Percentiles rank a stretch among this genome's conserved stretches.
Conservation (phyloP, 768 basidiomycete species). For the Boletus rubroflammeus region DNA sequence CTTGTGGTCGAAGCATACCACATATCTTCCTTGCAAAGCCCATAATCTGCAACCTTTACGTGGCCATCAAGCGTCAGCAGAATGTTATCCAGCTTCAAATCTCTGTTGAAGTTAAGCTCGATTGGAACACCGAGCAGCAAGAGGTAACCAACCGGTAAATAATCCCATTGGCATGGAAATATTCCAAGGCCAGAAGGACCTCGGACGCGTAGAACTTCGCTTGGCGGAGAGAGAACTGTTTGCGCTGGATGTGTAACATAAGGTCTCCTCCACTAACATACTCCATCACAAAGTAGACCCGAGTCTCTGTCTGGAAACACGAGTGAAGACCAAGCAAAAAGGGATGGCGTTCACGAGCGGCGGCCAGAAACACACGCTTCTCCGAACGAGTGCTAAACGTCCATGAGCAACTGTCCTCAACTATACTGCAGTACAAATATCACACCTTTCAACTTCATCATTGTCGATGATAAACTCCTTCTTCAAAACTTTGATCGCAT, state of each 20-base stretch:
- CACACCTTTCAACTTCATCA: conserved; percentile 97
- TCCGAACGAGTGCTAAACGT: conserved; percentile 87
- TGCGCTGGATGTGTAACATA: conserved; percentile 98
- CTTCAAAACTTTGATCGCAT: conserved; percentile 99
- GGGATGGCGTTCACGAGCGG: conserved; percentile 95
- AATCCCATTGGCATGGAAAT: conserved; percentile 98
- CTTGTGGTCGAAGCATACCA: conserved; percentile 94
- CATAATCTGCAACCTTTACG: conserved; percentile 98
- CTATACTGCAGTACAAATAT: not conserved
- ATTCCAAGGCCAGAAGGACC: conserved; percentile 91
- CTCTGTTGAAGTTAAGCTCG: conserved; percentile 45
- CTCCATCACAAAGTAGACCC: conserved; percentile 99
- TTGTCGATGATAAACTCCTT: conserved; percentile 99
- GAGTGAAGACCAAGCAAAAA: conserved; percentile 96
- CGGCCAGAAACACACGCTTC: conserved; percentile 96
- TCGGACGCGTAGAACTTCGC: conserved; percentile 99
- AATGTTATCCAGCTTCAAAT: conserved; percentile 98
- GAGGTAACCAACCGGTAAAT: conserved; percentile 79
- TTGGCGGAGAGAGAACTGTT: conserved; percentile 97
- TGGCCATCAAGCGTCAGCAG: conserved; percentile 95
- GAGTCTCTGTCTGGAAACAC: conserved; percentile 99
- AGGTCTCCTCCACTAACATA: conserved; percentile 98
- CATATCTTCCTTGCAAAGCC: conserved; percentile 99
- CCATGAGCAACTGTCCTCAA: conserved; percentile 3
- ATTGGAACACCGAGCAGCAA: not conserved